phyloP scores from a whole-genome alignment of 345 rosid species.

The Gossypium turneri region DNA sequence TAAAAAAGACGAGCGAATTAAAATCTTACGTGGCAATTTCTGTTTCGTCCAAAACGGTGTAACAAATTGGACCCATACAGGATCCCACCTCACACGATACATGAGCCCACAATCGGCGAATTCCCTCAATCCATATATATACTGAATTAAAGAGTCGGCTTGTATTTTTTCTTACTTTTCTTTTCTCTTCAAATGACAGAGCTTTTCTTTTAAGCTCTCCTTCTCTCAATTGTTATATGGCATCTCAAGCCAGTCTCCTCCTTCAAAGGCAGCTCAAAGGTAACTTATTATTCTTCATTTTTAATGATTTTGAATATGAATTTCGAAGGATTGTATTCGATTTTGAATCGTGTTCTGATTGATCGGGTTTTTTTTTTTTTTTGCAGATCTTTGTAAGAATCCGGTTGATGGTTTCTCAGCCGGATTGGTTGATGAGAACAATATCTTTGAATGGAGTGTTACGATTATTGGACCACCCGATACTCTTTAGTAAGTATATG shows the following conservation, averaged over 20 bases:
- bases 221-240: slow-evolving; percentile 17
- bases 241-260: slow-evolving; percentile 91
- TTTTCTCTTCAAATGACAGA: background rate
- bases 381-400: slow-evolving; percentile 93
- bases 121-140: no score
- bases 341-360: slow-evolving; percentile 18
- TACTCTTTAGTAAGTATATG: slow-evolving; percentile 58
- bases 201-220: slow-evolving; percentile 2
- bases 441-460: slow-evolving; percentile 94
- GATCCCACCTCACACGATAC: no score
- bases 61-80: no score
- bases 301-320: background rate
- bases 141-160: background rate
- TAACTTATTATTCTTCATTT: slow-evolving; percentile 4
- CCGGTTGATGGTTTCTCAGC: slow-evolving; percentile 98
- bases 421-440: slow-evolving; percentile 86
- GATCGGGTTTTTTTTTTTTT: slow-evolving; percentile 9
- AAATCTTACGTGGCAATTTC: no score
- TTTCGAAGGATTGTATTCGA: background rate
- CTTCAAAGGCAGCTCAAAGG: slow-evolving; percentile 94
- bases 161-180: background rate
- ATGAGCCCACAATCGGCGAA: no score
- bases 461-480: slow-evolving; percentile 85
- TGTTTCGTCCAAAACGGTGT: no score
- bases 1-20: no score